Evolutionary conservation across 1,284 basidiomycete genomes (phyloP).

Genomic region (Ganoderma lingzhi): DNA sequence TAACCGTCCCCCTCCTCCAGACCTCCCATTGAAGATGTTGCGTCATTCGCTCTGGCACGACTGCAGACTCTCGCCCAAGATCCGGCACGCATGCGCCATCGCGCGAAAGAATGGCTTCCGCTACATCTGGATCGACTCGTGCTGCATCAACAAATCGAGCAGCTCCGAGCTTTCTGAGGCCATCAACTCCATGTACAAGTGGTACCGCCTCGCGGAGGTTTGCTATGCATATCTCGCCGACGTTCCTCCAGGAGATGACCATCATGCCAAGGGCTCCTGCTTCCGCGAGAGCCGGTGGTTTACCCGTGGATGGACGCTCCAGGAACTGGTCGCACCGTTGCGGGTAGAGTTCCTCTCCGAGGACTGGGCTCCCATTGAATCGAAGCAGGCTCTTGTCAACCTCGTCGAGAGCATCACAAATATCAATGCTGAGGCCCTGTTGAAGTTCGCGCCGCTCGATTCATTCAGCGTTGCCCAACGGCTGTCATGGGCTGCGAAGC

Average conservation of each 20-base stretch:
- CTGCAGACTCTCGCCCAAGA: not conserved
- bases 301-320: constrained; percentile 3
- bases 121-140: constrained; percentile 1
- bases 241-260: not conserved
- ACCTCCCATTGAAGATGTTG: too few species aligned
- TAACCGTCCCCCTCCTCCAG: too few species aligned
- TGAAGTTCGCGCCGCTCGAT: not conserved
- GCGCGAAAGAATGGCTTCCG: not conserved
- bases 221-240: constrained; percentile 1
- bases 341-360: not conserved
- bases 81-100: not conserved
- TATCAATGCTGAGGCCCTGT: not conserved
- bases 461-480: not conserved
- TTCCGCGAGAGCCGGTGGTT: constrained; percentile 4
- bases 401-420: not conserved
- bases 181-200: constrained; percentile 2
- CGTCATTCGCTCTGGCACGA: too few species aligned
- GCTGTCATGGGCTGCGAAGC: not conserved
- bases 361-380: not conserved
- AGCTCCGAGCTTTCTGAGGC: constrained; percentile 8
- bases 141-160: constrained; percentile 8
- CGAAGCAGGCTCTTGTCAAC: not conserved
- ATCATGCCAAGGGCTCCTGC: not conserved
- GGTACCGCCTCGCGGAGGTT: not conserved
- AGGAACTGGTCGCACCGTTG: not conserved